Percentiles rank a stretch among this genome's conserved stretches.
phyloP scores from a whole-genome alignment of 2,329 filamentous ascomycete species.

The Trichophyton schoenleinii region DNA sequence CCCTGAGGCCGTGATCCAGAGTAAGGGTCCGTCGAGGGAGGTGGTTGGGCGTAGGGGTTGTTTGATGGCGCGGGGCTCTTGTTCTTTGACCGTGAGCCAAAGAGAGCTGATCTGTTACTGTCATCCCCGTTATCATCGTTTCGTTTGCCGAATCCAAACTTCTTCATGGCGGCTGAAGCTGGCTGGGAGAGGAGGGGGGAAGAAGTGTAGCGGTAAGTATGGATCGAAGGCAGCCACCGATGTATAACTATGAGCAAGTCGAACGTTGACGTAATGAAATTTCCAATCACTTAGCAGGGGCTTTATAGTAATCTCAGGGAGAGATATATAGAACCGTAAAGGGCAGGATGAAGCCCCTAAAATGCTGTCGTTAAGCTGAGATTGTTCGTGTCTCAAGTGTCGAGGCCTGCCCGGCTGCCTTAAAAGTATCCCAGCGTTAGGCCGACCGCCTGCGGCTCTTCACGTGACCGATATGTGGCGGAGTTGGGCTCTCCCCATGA shows the following conservation, averaged over 20 bases:
- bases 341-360: background rate
- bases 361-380: background rate
- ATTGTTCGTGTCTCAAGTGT: background rate
- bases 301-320: background rate
- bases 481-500: background rate
- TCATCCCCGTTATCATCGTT: slow-evolving; percentile 41
- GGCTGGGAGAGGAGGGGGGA: background rate
- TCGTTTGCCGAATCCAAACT: slow-evolving; percentile 40
- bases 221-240: background rate
- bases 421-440: background rate
- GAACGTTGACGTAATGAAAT: background rate
- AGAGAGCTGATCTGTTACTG: slow-evolving; percentile 44
- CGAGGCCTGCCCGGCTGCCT: background rate
- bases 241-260: background rate
- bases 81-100: slow-evolving; percentile 44
- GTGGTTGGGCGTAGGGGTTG: slow-evolving; percentile 47
- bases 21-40: slow-evolving; percentile 42
- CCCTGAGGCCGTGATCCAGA: slow-evolving; percentile 25
- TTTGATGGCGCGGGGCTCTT: slow-evolving; percentile 38
- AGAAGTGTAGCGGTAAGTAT: background rate
- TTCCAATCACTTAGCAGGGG: background rate
- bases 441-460: background rate
- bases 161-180: slow-evolving; percentile 13
- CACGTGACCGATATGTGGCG: slow-evolving; percentile 2
- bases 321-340: background rate